Conservation (phyloP, 2,329 filamentous ascomycete genomes). For the Rutstroemia sp. region DNA sequence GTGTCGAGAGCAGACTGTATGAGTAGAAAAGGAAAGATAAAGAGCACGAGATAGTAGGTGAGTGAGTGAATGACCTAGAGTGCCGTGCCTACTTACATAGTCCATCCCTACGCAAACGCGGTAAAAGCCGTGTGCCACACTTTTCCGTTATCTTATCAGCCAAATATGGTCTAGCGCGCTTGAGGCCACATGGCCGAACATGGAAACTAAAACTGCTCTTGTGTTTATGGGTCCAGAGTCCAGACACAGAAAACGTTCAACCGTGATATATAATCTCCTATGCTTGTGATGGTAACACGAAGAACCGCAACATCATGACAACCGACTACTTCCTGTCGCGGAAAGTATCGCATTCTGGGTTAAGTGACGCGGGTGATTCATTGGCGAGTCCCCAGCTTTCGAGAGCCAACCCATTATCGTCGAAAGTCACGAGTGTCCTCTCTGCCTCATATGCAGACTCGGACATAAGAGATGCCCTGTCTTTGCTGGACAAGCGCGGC, state of each 20-base stretch:
- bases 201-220: neutral
- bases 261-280: too few relatives aligned
- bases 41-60: conserved; percentile 4
- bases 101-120: neutral
- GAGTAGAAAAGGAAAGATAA: neutral
- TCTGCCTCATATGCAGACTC: conserved; percentile 89
- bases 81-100: neutral
- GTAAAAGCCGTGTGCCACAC: neutral
- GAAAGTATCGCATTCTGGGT: conserved; percentile 16
- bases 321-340: conserved; percentile 23
- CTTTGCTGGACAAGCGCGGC: conserved; percentile 65
- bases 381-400: conserved; percentile 23
- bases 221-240: neutral
- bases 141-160: conserved; percentile 9
- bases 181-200: neutral
- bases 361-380: conserved; percentile 20
- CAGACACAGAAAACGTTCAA: neutral
- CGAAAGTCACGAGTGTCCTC: conserved; percentile 76
- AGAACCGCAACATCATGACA: conserved; percentile 15
- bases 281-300: neutral
- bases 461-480: conserved; percentile 80
- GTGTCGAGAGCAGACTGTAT: conserved; percentile 7
- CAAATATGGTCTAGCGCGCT: neutral
- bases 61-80: conserved; percentile 13
- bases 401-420: conserved; percentile 58